A percentile compares a stretch with the other conserved stretches of the same genome.
These are phyloP conservation scores for Pavlovales sp. DNA, from an alignment of 208 protist genomes.

Conservation along the genomic window DNA sequence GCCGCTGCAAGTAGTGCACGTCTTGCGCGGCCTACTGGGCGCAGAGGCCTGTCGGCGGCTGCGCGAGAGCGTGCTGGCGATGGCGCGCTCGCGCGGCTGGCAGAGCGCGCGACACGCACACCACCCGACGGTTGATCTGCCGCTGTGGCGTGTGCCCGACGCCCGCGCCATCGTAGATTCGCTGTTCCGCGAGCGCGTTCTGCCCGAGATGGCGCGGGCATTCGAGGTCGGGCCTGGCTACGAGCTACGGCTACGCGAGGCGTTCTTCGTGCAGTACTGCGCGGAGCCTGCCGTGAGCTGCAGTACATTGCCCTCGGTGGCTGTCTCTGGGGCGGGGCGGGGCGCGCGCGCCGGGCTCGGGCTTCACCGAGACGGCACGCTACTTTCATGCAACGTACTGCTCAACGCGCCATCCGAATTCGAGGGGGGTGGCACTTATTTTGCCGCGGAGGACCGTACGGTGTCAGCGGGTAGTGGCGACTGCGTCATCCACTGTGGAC, in stretches of 20 bases:
- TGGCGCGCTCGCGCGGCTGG: background rate
- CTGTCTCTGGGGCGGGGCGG: background rate
- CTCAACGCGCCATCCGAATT: background rate
- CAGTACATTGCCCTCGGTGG: too few species aligned
- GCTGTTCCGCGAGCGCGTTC: background rate
- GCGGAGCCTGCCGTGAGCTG: background rate
- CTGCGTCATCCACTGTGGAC: background rate
- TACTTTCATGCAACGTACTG: background rate
- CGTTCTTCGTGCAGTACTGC: background rate
- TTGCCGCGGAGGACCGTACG: background rate
- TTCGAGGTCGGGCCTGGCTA: too few species aligned
- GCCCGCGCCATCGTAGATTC: background rate
- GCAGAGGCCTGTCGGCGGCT: background rate
- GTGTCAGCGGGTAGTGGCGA: background rate
- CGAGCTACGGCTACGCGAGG: background rate
- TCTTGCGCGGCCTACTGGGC: background rate
- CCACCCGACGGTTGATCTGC: background rate
- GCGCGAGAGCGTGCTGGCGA: background rate
- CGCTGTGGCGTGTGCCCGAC: background rate
- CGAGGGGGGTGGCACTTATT: background rate
- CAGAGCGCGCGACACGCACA: background rate
- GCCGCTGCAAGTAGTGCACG: background rate
- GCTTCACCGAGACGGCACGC: background rate
- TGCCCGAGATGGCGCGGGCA: too few species aligned
- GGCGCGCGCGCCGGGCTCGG: background rate